Base-by-base conservation (phyloP, 208 protist species). In the Trypanosoma rangeli region DNA sequence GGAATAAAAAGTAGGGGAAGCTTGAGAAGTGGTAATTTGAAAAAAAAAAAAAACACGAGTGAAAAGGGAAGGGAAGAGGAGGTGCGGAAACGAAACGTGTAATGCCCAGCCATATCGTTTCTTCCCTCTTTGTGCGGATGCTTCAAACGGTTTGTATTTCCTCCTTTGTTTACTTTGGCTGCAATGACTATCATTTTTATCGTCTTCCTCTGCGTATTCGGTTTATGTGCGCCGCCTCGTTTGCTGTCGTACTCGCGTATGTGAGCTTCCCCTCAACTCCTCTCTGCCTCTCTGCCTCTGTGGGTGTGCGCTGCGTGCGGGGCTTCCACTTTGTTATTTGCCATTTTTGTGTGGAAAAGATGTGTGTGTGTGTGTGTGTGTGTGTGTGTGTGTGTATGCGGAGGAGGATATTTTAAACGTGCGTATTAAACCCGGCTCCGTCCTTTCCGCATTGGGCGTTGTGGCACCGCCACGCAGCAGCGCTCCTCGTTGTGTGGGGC, bases 1-100 rank as follows among this genome's bases (percentile, higher is more conserved):
- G 22, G 54, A 86, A 48, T 66, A 92, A 22, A 66, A 37, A 37
- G 33, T 2, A 37, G 7, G 7, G 7, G 33, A 37, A 7, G 33
- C 33, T 37, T 37, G 33, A 37, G 7, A 37, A 37, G n/a, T n/a
- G n/a, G n/a, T n/a, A n/a, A n/a, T n/a, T n/a, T n/a, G n/a, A 53
- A 58, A 71, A 39, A 31, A 60, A 16, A 5, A 28, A 31, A 37
- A 37, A 7, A 37, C 4, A 37, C 7, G 33, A 9, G 33, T 37
- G 33, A 37, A 37, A 37, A 37, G 33, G 7, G 4, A 37, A 7
- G 33, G 33, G 33, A 7, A 37, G 7, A 37, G 50, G 50, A 28
- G 10, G 24, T 55, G n/a, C n/a, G n/a, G n/a, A 37, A 37, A 37
- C 4, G 33, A 37, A 37, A 9, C 4, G 33, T 7, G 33, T 37